Evolutionary conservation across 2,329 filamentous ascomycete species (phyloP), one percentile per base, ranked within the genome.

Genomic region (Triangularia verruculosa): DNA sequence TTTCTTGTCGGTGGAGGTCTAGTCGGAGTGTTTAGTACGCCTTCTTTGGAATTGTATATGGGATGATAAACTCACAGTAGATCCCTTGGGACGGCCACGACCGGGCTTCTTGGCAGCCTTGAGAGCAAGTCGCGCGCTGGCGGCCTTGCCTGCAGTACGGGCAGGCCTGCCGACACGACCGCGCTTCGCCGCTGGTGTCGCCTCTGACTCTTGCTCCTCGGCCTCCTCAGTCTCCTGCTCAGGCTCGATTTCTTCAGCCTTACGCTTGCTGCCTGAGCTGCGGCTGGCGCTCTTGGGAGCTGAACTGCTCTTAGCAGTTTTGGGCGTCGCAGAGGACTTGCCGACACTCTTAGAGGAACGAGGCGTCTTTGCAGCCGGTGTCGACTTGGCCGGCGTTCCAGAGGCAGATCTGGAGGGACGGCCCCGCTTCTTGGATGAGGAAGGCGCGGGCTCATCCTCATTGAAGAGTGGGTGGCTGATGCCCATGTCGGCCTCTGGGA

Each of bases 231-330:
- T 30, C 7, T 32, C 28, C 3, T 39, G 28, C 56, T 68, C 64
- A 9, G 53, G 7, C 34, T 66, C 62, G 30, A 64, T 25, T 22
- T 68, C 70, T 1, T 66, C 61, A 22, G 70, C 67, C 67, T 70
- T 72, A 63, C 72, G 72, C 70, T 73, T 74, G n/a, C 66, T 65
- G 24, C 66, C 66, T 22, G 60, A 60, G 60, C 64, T 67, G 53
- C 57, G 57, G 17, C 62, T 55, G 1, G 66, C 61, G 59, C 66
- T 67, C 56, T 66, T 67, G 1, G 65, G 63, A 12, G 55, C 57
- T 1, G 55, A 39, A n/a, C 47, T 55, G 47, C 28, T 61, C 22
- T 32, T 64, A 17, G 32, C 59, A 30, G 62, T 32, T 8, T 34
- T 27, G 8, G 57, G 57, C 13, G 57, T 59, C n/a, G 39, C 24